Base-by-base conservation (phyloP, 257 asterid species). In the Euphrasia confusa region DNA sequence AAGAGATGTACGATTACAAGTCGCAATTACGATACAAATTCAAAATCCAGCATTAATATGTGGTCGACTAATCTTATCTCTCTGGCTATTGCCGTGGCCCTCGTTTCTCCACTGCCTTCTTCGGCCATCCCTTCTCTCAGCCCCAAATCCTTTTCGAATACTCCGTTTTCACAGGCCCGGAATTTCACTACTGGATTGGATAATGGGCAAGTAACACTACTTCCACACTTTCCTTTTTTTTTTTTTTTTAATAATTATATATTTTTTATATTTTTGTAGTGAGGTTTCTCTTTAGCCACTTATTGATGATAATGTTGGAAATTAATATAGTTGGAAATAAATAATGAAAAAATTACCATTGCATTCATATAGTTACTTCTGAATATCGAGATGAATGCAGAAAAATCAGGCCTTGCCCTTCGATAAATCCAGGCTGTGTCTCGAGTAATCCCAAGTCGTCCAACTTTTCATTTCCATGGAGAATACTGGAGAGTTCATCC, bases 121-220 rank as follows among this genome's bases (percentile, higher is more conserved):
- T 67, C 77, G 2, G 96, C 96, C n/a, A 84, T 88, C 62, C 96
- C 96, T 21, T 75, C 80, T 54, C 72, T 74, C 71, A 68, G 39
- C 58, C 68, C 87, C 57, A 84, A 81, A 73, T 40, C 89, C 7
- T 30, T 79, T 55, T 44, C 75, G 11, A 69, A 85, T 3, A 84
- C 98, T 44, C 98, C 97, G 0, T 91, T 91, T 64, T 86, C 97
- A 4, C 93, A 91, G 76, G 84, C 97, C 66, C 79, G 80, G 79
- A 77, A 84, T 74, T 61, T 91, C 70, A 81, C 94, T 13, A 79
- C 82, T 21, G 98, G 98, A 13, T 83, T 86, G 66, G 82, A 85
- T 64, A 80, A 86, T 65, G 98, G 95, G 93, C n/a, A n/a, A n/a
- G n/a, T 88, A 75, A 4, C 44, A 39, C 3, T 8, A 9, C 28